Conservation (phyloP, 257 asterid genomes). For the Datura wrightii region DNA sequence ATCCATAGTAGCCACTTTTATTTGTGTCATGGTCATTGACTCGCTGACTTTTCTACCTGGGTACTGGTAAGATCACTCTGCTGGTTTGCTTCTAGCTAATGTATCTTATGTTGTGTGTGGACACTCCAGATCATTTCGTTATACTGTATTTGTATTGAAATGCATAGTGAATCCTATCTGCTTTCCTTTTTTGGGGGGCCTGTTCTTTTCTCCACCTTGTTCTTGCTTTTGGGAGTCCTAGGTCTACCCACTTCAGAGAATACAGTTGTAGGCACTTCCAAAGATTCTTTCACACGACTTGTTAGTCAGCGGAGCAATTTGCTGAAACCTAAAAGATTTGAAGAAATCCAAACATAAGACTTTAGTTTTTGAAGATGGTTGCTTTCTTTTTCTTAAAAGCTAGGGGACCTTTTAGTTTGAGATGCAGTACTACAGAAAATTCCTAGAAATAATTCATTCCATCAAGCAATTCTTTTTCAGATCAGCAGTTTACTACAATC, state of each 20-base stretch:
- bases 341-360: background rate
- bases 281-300: background rate
- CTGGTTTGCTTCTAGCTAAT: background rate
- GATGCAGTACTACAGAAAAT: conserved; percentile 11
- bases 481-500: no score
- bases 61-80: conserved; percentile 67
- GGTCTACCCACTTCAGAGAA: background rate
- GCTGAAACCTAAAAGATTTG: background rate
- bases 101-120: background rate
- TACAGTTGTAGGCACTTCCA: background rate
- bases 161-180: background rate
- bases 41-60: conserved; percentile 72
- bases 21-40: conserved; percentile 78
- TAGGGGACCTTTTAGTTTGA: background rate
- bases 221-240: background rate
- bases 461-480: no score
- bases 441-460: background rate
- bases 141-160: background rate
- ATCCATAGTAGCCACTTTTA: conserved; percentile 77
- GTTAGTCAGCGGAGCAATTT: background rate
- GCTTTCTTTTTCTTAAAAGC: background rate
- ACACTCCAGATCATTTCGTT: background rate
- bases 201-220: background rate
- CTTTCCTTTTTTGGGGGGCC: background rate
- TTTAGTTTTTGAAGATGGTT: conserved; percentile 6